A percentile compares a stretch with the other conserved stretches of the same genome.
Conservation (phyloP, 2,329 filamentous ascomycete species). For the Phaeosphaeria sp. region DNA sequence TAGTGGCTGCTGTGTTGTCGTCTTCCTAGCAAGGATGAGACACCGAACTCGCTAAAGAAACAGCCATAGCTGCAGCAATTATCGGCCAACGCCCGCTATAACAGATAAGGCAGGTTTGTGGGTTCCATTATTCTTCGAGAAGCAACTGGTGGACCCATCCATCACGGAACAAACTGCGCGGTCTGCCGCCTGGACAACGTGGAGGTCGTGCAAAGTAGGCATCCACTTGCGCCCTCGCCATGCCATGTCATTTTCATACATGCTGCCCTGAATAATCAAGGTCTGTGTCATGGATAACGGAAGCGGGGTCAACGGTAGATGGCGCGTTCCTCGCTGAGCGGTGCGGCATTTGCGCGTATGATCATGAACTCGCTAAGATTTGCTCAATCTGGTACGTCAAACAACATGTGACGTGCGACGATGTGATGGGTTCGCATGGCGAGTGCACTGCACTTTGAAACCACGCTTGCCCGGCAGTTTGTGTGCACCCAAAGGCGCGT, state of each 20-base stretch:
- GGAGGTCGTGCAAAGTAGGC: neutral
- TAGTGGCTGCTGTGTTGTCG: neutral
- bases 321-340: neutral
- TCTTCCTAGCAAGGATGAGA: neutral
- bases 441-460: conserved; percentile 1
- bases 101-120: conserved; percentile 1
- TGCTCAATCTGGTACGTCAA: conserved; percentile 1
- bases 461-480: neutral
- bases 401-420: conserved; percentile 1
- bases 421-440: conserved; percentile 4
- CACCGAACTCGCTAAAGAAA: neutral
- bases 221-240: conserved; percentile 1
- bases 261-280: neutral
- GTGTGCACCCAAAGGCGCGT: neutral
- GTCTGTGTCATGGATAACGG: neutral
- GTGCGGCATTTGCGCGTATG: conserved; percentile 1
- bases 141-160: conserved; percentile 7
- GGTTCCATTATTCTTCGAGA: conserved; percentile 4
- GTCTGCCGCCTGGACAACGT: conserved; percentile 3
- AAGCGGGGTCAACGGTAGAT: conserved; percentile 3
- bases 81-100: neutral
- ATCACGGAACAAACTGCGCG: conserved; percentile 6
- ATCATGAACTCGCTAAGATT: conserved; percentile 7
- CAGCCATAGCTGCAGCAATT: neutral
- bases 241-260: neutral